Evolutionary conservation across 208 protist genomes (phyloP), one percentile per base, ranked within the genome.

Genomic region (Trypanosoma melophagium): DNA sequence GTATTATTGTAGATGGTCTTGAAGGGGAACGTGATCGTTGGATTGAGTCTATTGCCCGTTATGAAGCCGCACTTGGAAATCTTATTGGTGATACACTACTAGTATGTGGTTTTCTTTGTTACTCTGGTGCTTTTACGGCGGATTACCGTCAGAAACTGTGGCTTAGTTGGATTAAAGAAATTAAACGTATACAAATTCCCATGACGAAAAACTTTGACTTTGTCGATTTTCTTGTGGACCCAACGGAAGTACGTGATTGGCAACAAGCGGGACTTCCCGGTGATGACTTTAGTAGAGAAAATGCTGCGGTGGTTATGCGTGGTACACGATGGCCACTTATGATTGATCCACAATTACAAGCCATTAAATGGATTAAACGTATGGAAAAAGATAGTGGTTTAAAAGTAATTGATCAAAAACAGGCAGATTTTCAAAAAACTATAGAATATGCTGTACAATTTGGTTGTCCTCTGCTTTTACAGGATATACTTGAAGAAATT

Each of bases 291-390:
- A 97, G 87, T 69, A 79, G 81, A 59, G 96, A 98, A 83, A 99
- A 99, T 80, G 98, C 97, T 59, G 87, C 98, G n/a, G 81, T 99
- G 21, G 98, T 99, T 7, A 98, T 94, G 31, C 82, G 88, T 44
- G 94, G 94, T 21, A 83, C 87, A 35, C 94, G 97, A 64, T 99
- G 98, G 87, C 98, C 98, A 24, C 90, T 99, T 21, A 99, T 99
- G 90, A 98, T 99, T 67, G 98, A 99, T 79, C 98, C 98, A 47
- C 98, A 99, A 86, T 89, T 91, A 75, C 98, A 99, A 86, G 98
- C 98, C 7, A 99, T 98, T 76, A 98, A 98, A 84, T 99, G 98
- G 98, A 94, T 99, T 45, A 98, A 99, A 74, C 93, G 94, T 13
- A 96, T 96, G 86, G 95, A 98, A 83, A 86, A 93, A 31, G 86